A percentile compares a stretch with the other conserved stretches of the same genome.
Conservation (phyloP, 768 basidiomycete species). For the Roridomyces roridus region DNA sequence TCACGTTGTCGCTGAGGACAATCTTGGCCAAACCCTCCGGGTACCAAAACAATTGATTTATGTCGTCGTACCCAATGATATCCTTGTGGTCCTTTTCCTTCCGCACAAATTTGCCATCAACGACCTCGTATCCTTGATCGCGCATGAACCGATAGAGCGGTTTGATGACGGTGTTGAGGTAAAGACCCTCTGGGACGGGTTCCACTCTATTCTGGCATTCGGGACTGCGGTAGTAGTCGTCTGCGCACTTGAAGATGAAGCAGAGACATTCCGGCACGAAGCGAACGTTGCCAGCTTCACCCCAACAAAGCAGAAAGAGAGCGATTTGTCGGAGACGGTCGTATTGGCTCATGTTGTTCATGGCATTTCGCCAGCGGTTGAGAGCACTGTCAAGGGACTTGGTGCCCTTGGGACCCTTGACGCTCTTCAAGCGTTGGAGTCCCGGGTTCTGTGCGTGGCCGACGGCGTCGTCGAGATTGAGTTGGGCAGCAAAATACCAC, state of each 20-base stretch:
- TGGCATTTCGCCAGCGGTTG: conserved; percentile 95
- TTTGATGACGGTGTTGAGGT: conserved; percentile 89
- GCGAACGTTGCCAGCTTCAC: conserved; percentile 96
- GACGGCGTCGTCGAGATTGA: conserved; percentile 98
- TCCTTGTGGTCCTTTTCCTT: conserved; percentile 94
- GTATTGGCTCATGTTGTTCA: conserved; percentile 99
- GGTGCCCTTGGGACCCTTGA: conserved; percentile 60
- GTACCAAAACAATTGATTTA: conserved; percentile 99
- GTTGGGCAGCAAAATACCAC: conserved; percentile 99
- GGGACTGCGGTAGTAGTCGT: conserved; percentile 98
- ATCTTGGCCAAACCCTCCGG: conserved; percentile 97
- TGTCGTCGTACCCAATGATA: conserved; percentile 99
- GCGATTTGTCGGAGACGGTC: conserved; percentile 97
- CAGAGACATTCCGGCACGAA: conserved; percentile 97
- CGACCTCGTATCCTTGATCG: conserved; percentile 96
- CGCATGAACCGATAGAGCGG: conserved; percentile 96
- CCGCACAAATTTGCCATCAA: conserved; percentile 93
- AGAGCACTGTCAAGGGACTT: conserved; percentile 95
- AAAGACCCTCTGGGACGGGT: conserved; percentile 93
- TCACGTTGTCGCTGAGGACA: conserved; percentile 83
- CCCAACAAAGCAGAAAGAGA: conserved; percentile 96
- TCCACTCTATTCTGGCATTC: conserved; percentile 96
- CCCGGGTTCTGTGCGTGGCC: conserved; percentile 95
- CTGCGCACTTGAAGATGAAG: conserved; percentile 99
- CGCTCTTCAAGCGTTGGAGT: conserved; percentile 84